Base-by-base conservation (phyloP, 495 filamentous ascomycete genomes). In the Xylaria curta region DNA sequence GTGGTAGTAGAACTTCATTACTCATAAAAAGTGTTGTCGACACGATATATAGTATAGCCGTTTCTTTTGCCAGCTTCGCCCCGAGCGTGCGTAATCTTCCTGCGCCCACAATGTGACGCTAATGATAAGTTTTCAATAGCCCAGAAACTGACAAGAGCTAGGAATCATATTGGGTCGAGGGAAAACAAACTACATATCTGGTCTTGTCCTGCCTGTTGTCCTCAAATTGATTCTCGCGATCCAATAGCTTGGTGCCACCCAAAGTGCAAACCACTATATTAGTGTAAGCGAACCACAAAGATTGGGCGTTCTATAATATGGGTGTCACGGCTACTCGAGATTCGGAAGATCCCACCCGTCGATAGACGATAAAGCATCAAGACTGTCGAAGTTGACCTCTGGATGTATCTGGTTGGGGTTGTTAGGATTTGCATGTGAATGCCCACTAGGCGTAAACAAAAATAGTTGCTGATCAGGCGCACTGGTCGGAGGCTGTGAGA, bases 321-420 rank as follows among this genome's bases (percentile, higher is more conserved):
- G 36, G 15, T 53, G 51, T 40, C 46, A 36, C 21, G 31, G 24
- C 36, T 73, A 76, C 59, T 79, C 77, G 44, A 77, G 54, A 36
- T 77, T 77, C 38, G 68, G 40, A 26, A 78, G 72, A 53, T 78
- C 73, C 76, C 78, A 79, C 44, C 71, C 72, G 8, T 79, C 74
- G 67, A 78, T 74, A 0, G 76, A 74, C 3, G 74, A 76, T 26
- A 79, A 46, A 53, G 73, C 73, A 68, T 74, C 73, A 7, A 79
- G 72, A 36, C 49, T 53, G 21, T 78, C 76, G 33, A 79, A 75
- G 40, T 76, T 76, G 28, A 75, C 71, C 5, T 79, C 78, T 71
- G 72, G 72, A 4, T 72, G 40, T 15, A 74, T 44, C 26, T 76
- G 76, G 9, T 73, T 70, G 12, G 66, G 24, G 28, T 71, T 75